Base-by-base conservation (phyloP, 1,139 yeast species). In the Geotrichum cucujoidarum region DNA sequence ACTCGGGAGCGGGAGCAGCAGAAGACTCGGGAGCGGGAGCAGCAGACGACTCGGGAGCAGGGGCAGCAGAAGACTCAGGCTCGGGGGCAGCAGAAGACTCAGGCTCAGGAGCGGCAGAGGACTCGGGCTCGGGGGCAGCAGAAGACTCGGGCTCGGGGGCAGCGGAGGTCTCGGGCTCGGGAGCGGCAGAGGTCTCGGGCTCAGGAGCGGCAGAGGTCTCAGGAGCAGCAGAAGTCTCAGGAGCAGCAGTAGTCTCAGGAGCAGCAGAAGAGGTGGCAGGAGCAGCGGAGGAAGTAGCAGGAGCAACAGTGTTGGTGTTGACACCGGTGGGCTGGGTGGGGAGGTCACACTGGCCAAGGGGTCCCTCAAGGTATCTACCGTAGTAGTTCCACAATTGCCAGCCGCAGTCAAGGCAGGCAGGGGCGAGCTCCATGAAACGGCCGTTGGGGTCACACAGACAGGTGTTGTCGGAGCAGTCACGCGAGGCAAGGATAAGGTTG, bases 381-480 rank as follows among this genome's bases (percentile, higher is more conserved):
- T 43, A 43, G 46, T 43, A 43, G 37, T 1, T 36, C 46, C 46
- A 43, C 24, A 43, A 20, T 36, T 43, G 46, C 46, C 46, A 43
- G 17, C 46, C 46, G 13, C 46, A 43, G 8, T 43, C 46, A 13
- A 43, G 39, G 25, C 46, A 43, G 2, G 27, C 14, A 21, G 14
- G 24, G 25, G 20, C 36, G n/a, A 43, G 31, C 13, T 20, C 16
- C 41, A 36, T 35, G 41, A 43, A 43, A 7, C 29, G 30, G 16
- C 20, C 11, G 25, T 31, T 41, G 11, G 34, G 8, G 24, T 29
- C 1, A 18, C 45, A 42, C n/a, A 33, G 39, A 27, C 46, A 43
- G 11, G 27, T 35, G 20, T 25, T 43, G 41, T 35, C 46, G 22
- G 41, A 25, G 24, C 46, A 43, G 16, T 35, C 29, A 24, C 46